These are phyloP conservation scores for Yamadazyma insecticola DNA, from an alignment of 805 yeast species.

Conservation along the genomic window DNA sequence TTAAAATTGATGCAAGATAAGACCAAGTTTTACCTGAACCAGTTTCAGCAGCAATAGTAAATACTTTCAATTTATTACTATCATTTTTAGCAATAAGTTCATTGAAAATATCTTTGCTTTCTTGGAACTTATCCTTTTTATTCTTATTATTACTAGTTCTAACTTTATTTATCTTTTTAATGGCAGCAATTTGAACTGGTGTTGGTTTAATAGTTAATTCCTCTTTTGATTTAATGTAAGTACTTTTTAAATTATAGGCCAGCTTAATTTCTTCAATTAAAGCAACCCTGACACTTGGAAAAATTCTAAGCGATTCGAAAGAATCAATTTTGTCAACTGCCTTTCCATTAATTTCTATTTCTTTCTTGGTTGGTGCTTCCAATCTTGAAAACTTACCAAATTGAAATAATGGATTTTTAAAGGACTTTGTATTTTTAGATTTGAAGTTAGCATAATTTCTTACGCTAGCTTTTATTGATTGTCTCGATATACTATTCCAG, in stretches of 20 bases:
- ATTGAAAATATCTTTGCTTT: conserved; percentile 20
- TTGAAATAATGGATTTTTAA: conserved; percentile 10
- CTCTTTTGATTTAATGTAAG: conserved; percentile 25
- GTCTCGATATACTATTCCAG: no score
- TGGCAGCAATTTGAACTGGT: conserved; percentile 78
- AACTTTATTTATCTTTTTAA: conserved; percentile 48
- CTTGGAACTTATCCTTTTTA: conserved; percentile 13
- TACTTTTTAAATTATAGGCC: conserved; percentile 28
- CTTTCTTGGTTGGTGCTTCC: conserved; percentile 34
- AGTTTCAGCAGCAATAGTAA: conserved; percentile 90
- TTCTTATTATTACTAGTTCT: conserved; percentile 25
- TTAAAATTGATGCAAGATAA: conserved; percentile 71
- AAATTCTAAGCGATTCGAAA: conserved; percentile 63
- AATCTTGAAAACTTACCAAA: conserved; percentile 50
- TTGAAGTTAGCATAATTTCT: no score
- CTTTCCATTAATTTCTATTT: conserved; percentile 26
- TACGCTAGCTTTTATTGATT: no score
- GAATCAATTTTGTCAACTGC: conserved; percentile 45
- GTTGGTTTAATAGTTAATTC: conserved; percentile 52
- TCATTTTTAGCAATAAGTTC: conserved; percentile 27
- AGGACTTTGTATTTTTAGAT: no score
- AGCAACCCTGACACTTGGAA: conserved; percentile 62
- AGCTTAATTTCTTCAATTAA: conserved; percentile 49
- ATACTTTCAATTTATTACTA: conserved; percentile 44
- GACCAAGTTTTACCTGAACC: conserved; percentile 98